Evolutionary conservation across 257 asterid species (phyloP).

Genomic region (Cruciata laevipes): DNA sequence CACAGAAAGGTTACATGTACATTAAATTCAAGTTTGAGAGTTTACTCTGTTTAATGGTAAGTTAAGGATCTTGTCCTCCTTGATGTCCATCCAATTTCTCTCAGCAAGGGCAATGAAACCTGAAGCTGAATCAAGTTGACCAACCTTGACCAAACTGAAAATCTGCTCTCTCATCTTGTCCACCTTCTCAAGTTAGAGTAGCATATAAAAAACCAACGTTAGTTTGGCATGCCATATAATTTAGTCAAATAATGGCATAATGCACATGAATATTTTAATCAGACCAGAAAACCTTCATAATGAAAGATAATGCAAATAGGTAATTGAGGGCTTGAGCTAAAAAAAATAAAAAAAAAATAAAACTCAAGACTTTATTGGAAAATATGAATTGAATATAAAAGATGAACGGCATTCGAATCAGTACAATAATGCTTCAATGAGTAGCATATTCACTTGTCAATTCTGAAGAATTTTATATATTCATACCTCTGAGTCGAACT

Average conservation of each 20-base stretch:
- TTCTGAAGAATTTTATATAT: too few species aligned
- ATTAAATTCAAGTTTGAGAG: neutral
- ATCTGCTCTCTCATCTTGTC: neutral
- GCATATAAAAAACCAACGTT: neutral
- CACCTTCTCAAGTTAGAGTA: neutral
- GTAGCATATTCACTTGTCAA: neutral
- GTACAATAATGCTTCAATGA: neutral
- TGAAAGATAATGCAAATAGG: neutral
- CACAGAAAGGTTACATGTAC: neutral
- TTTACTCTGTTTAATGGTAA: neutral
- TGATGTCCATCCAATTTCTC: neutral
- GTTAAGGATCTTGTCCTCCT: conserved; percentile 8
- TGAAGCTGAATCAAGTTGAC: neutral
- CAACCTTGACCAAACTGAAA: neutral
- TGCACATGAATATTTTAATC: neutral
- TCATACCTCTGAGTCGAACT: neutral
- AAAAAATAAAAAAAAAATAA: too few species aligned
- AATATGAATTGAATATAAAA: neutral
- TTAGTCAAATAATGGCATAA: neutral
- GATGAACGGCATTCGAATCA: neutral
- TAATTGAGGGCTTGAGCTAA: neutral
- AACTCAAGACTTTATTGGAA: neutral
- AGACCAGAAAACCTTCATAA: neutral
- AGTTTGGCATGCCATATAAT: neutral
- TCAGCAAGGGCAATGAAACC: neutral